Evolutionary conservation across 164 flowering plant genomes (phyloP).

Genomic region (Protea cynaroides): DNA sequence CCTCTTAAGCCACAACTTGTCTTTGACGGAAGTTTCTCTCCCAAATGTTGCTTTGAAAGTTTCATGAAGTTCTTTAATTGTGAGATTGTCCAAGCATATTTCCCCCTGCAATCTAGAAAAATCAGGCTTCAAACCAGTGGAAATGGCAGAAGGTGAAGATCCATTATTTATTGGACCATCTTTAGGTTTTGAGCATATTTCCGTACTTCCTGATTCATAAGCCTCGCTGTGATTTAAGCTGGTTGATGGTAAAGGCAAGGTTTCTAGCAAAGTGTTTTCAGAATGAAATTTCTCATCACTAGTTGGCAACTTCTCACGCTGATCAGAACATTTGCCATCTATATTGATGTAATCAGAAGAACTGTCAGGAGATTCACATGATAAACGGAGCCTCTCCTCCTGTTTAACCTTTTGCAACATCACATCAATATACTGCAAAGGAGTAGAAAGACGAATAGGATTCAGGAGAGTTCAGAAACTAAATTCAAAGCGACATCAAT

Average conservation of each 20-base stretch:
- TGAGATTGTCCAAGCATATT: conserved; percentile 62
- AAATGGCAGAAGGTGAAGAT: conserved; percentile 28
- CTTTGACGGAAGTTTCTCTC: conserved; percentile 83
- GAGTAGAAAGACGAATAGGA: conserved; percentile 2
- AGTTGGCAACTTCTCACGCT: conserved; percentile 23
- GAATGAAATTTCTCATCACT: conserved; percentile 28
- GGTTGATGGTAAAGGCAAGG: conserved; percentile 17
- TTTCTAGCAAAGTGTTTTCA: conserved; percentile 40
- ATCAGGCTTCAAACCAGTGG: conserved; percentile 41
- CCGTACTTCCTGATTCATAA: conserved; percentile 20
- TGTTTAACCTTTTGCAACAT: conserved; percentile 46
- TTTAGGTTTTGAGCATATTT: conserved; percentile 23
- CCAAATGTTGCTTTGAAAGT: conserved; percentile 91
- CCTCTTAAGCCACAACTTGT: conserved; percentile 92
- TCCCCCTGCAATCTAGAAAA: conserved; percentile 60
- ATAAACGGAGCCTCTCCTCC: conserved; percentile 36
- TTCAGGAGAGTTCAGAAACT: conserved; percentile 5
- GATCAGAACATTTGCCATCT: conserved; percentile 25
- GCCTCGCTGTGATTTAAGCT: conserved; percentile 16
- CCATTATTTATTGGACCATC: conserved; percentile 25
- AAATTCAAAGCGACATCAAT: not conserved
- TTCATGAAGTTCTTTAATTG: conserved; percentile 86
- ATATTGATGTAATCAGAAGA: conserved; percentile 24
- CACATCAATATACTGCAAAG: conserved; percentile 35
- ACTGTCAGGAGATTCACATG: conserved; percentile 29